These are phyloP conservation scores for Camellia lanceoleosa DNA, from an alignment of 148 eudicot genomes.

Conservation along the genomic window DNA sequence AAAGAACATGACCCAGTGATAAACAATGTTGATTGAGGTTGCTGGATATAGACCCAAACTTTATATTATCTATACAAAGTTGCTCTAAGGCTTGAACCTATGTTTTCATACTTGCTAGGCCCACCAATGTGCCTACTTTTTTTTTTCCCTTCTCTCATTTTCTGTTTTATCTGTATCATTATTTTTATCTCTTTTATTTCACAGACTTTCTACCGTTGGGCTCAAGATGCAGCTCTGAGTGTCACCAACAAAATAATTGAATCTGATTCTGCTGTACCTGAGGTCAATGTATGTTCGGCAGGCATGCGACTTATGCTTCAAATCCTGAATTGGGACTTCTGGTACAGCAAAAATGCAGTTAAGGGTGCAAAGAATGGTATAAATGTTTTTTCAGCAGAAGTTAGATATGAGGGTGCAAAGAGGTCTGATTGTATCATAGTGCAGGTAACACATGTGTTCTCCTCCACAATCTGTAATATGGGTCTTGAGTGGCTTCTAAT, in stretches of 20 bases:
- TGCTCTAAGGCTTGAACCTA: neutral
- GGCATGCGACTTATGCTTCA: constrained; percentile 89
- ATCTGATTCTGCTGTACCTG: constrained; percentile 70
- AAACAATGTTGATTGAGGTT: constrained; percentile 4
- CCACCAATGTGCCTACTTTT: neutral
- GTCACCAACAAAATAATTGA: constrained; percentile 63
- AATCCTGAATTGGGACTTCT: constrained; percentile 90
- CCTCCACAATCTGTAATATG: neutral
- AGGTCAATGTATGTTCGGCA: constrained; percentile 77
- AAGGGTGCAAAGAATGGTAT: constrained; percentile 44
- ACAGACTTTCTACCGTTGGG: constrained; percentile 90
- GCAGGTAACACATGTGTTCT: constrained; percentile 48
- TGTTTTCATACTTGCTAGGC: constrained; percentile 7
- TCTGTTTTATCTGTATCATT: neutral
- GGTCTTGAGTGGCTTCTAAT: neutral
- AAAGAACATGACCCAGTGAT: neutral
- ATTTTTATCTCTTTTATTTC: constrained; percentile 3
- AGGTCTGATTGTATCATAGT: constrained; percentile 66
- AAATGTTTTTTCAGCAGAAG: constrained; percentile 53
- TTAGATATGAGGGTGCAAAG: constrained; percentile 45
- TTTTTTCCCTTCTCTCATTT: neutral
- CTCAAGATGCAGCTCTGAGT: constrained; percentile 72
- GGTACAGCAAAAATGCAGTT: constrained; percentile 30
- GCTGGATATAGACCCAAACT: neutral
- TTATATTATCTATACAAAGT: neutral